A percentile compares a stretch with the other conserved stretches of the same genome.
These are phyloP conservation scores for Pythium aquatile DNA, from an alignment of 352 stramenopile species.

Conservation along the genomic window DNA sequence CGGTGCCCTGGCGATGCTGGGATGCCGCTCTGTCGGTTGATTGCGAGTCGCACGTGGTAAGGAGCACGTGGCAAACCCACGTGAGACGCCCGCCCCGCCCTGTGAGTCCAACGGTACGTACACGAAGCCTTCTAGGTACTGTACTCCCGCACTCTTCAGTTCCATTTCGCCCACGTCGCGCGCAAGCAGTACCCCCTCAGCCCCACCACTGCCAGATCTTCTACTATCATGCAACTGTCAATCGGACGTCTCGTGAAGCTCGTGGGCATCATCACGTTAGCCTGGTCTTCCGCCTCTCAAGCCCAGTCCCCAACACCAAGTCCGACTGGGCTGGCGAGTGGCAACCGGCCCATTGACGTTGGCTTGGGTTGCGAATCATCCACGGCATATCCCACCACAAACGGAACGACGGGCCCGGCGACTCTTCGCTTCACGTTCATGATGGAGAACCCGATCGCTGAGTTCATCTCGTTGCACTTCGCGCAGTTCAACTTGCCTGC, in stretches of 20 bases:
- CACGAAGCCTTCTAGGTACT: background rate
- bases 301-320: background rate
- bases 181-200: background rate
- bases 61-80: background rate
- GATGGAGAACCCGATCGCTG: slow-evolving; percentile 43
- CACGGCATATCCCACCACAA: background rate
- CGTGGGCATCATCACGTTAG: background rate
- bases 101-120: background rate
- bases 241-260: background rate
- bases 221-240: background rate
- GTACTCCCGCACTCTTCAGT: background rate
- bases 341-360: slow-evolving; percentile 12
- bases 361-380: slow-evolving; percentile 11
- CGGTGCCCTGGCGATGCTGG: background rate
- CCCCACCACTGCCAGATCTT: background rate
- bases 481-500: slow-evolving; percentile 53
- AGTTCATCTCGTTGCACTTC: slow-evolving; percentile 70
- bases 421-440: slow-evolving; percentile 39
- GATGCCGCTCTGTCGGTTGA: background rate
- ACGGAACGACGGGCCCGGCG: slow-evolving; percentile 13
- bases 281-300: background rate
- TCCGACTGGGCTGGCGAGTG: background rate
- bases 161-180: background rate
- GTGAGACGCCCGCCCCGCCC: background rate
- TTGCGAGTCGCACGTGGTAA: background rate